A percentile compares a stretch with the other conserved stretches of the same genome.
These are phyloP conservation scores for Bryoerythrophyllum caledonicum DNA, from an alignment of 225 moss, liverwort and hornwort genomes.

Conservation along the genomic window DNA sequence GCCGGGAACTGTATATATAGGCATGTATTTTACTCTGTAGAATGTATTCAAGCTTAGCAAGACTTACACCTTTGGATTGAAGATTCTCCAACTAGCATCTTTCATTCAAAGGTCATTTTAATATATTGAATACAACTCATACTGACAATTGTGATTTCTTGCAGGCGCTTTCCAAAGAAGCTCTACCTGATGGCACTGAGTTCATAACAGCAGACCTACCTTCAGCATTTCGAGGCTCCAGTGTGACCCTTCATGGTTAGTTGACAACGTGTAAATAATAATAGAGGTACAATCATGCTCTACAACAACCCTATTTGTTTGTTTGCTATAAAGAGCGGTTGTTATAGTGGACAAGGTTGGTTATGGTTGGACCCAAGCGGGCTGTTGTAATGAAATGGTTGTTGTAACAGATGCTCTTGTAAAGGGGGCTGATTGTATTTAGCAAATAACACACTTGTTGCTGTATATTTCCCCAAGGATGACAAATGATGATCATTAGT, in stretches of 20 bases:
- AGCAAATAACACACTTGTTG: neutral
- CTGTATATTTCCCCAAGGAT: neutral
- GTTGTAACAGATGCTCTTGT: neutral
- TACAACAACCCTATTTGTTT: too few species aligned
- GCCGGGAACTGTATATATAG: too few species aligned
- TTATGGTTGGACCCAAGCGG: too few species aligned
- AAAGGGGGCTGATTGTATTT: neutral
- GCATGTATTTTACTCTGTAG: too few species aligned
- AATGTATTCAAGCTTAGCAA: too few species aligned
- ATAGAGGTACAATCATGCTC: too few species aligned
- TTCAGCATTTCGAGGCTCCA: conserved; percentile 45
- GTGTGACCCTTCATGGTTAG: conserved; percentile 46
- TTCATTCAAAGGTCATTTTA: too few species aligned
- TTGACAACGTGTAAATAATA: too few species aligned
- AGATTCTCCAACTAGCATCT: too few species aligned
- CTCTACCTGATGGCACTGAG: conserved; percentile 44
- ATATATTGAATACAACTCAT: too few species aligned
- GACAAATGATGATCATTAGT: neutral
- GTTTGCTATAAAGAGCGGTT: neutral
- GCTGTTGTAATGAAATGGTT: too few species aligned
- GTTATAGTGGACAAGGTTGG: neutral
- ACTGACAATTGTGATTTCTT: neutral
- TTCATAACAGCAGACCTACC: conserved; percentile 39
- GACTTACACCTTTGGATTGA: too few species aligned
- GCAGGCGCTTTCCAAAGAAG: conserved; percentile 44